Percentiles rank a stretch among this genome's conserved stretches.
These are phyloP conservation scores for Pichia insulana DNA, from an alignment of 805 yeast genomes.

Conservation along the genomic window DNA sequence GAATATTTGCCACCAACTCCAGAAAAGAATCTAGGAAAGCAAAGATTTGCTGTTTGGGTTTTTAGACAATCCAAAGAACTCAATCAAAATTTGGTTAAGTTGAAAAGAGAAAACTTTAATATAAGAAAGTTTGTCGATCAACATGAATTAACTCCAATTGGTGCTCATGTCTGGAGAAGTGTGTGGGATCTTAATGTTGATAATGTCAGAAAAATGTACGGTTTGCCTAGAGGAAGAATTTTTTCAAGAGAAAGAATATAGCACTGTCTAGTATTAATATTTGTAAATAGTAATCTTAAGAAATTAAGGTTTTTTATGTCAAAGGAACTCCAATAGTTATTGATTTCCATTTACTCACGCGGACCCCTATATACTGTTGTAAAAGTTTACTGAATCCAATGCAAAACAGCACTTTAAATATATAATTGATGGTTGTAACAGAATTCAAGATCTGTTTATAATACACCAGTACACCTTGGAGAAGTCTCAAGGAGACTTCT, in stretches of 20 bases:
- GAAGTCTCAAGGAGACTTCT: too few species aligned
- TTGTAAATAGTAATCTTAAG: conserved; percentile 5
- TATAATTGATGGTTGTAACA: not conserved
- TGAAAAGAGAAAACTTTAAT: conserved; percentile 47
- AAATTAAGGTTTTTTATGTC: too few species aligned
- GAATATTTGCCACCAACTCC: conserved; percentile 79
- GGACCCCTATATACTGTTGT: too few species aligned
- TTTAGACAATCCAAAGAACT: conserved; percentile 52
- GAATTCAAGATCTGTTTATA: too few species aligned
- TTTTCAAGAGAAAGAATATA: conserved; percentile 52
- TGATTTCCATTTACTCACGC: too few species aligned
- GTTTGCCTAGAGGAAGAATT: conserved; percentile 67
- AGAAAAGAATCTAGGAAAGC: conserved; percentile 76
- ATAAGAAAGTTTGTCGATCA: conserved; percentile 57
- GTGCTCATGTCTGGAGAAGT: conserved; percentile 89
- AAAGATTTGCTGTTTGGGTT: conserved; percentile 85
- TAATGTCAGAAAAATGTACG: conserved; percentile 60
- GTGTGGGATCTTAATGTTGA: conserved; percentile 70
- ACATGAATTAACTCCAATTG: conserved; percentile 62
- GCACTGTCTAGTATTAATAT: not conserved
- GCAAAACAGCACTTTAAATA: too few species aligned
- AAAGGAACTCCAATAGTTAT: too few species aligned
- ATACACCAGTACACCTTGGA: too few species aligned
- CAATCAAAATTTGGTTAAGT: conserved; percentile 15
- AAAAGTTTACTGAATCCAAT: too few species aligned